Conservation (phyloP, 2,329 filamentous ascomycete genomes). For the Diplocarpon mali region DNA sequence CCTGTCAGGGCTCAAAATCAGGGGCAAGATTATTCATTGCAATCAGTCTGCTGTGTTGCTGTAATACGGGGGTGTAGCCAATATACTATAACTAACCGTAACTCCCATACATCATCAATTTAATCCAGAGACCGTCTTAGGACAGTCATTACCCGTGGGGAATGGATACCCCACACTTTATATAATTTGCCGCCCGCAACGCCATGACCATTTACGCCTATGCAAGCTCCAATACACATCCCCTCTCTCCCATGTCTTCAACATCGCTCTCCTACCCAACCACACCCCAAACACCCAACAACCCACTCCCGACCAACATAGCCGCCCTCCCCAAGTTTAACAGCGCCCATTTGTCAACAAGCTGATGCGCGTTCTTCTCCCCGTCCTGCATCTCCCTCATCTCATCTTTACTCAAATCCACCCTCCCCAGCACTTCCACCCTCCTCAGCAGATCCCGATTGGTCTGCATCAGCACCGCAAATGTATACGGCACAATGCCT, state of each 20-base stretch:
- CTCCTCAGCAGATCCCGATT: constrained; percentile 38
- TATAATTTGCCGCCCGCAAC: too few species aligned
- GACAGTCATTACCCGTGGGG: too few species aligned
- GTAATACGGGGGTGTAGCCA: too few species aligned
- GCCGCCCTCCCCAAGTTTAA: constrained; percentile 37
- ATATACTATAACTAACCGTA: too few species aligned
- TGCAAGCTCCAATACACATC: neutral
- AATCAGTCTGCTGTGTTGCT: too few species aligned
- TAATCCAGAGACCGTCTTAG: too few species aligned
- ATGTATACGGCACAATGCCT: constrained; percentile 41
- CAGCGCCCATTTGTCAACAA: constrained; percentile 45
- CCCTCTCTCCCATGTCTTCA: neutral
- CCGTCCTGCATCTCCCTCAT: constrained; percentile 29
- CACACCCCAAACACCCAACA: constrained; percentile 18
- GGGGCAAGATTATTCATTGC: too few species aligned
- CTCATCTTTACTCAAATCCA: constrained; percentile 29
- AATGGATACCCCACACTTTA: too few species aligned
- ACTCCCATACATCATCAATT: too few species aligned
- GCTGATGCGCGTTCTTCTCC: constrained; percentile 37
- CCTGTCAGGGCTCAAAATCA: too few species aligned
- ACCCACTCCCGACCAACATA: constrained; percentile 21
- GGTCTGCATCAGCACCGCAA: constrained; percentile 32
- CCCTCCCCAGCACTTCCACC: constrained; percentile 29
- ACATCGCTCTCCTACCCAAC: neutral
- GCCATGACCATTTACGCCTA: neutral